These are phyloP conservation scores for Nymphaea thermarum DNA, from an alignment of 164 flowering plant species.

Conservation along the genomic window DNA sequence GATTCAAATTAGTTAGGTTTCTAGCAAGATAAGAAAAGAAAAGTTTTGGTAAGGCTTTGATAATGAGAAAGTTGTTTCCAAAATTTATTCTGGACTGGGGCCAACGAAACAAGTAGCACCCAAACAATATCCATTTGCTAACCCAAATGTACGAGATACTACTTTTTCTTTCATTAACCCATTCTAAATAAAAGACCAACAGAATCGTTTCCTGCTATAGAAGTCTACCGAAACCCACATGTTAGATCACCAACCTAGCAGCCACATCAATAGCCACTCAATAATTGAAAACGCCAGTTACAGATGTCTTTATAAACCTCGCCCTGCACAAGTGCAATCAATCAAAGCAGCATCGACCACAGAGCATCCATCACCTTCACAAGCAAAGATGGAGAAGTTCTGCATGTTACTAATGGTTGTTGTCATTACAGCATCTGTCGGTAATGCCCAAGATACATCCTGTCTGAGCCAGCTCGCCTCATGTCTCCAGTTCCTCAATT, in stretches of 20 bases:
- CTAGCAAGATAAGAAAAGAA: too few species aligned
- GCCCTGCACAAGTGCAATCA: not conserved
- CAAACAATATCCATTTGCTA: too few species aligned
- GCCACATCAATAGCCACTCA: not conserved
- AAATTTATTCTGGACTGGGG: too few species aligned
- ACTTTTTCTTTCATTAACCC: too few species aligned
- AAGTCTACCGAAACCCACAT: not conserved
- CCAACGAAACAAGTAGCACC: too few species aligned
- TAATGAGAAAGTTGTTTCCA: too few species aligned
- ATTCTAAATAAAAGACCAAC: too few species aligned
- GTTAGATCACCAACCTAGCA: conserved; percentile 10
- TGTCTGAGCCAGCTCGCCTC: conserved; percentile 43
- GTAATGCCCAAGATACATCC: conserved; percentile 8
- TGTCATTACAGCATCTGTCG: conserved; percentile 6
- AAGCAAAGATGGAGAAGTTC: conserved; percentile 7
- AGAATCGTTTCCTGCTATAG: too few species aligned
- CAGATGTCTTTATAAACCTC: not conserved
- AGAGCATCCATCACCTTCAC: not conserved
- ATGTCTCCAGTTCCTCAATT: conserved; percentile 49
- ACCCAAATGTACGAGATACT: too few species aligned
- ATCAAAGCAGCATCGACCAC: conserved; percentile 1
- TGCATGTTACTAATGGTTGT: conserved; percentile 3
- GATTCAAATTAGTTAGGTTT: too few species aligned
- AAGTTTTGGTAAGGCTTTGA: too few species aligned
- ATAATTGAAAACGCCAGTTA: not conserved